Evolutionary conservation across 371 early-diverging fungal species (phyloP), one percentile per base, ranked within the genome.

Genomic region (Rhizopus arrhizus): DNA sequence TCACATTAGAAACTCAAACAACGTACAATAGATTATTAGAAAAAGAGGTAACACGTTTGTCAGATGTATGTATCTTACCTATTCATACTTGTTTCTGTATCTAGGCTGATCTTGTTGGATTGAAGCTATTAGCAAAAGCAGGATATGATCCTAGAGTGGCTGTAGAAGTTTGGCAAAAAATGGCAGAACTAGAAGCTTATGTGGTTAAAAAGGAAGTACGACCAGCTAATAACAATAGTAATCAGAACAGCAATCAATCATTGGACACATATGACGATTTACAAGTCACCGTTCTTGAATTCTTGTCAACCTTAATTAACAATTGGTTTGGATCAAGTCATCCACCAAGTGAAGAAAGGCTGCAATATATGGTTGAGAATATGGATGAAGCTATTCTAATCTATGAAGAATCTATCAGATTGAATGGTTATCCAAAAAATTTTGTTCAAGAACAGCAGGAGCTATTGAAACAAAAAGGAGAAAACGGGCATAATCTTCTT

Each of bases 41-140:
- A 47, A 67, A 72, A 38, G 81, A 80, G 61, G 76, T 72, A 59
- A 58, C 15, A 43, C 29, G 43, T n/a, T 15, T 15, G 1, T 38
- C 38, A 22, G n/a, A 47, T n/a, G 12, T 53, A 15, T 15, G 13
- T 12, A 36, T 33, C 2, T 48, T 15, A 36, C 7, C 15, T 16
- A 48, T 13, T 36, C 13, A 13, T 13, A 5, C 13, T 13, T 43
- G 2, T 13, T n/a, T n/a, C 11, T n/a, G n/a, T 6, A 5, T 29
- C 31, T 53, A 64, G 64, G 59, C 59, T 1, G 65, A 65, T 43
- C 32, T 61, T 8, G 79, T 86, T 12, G 85, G 85, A 0, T 45
- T 85, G 48, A 81, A 76, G 40, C 59, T 86, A 4, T 61, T 86
- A 65, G 86, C 67, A 63, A 69, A 77, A 59, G 81, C 83, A 22